Evolutionary conservation across 306 rosid species (phyloP).

Genomic region (Bauhinia variegata): DNA sequence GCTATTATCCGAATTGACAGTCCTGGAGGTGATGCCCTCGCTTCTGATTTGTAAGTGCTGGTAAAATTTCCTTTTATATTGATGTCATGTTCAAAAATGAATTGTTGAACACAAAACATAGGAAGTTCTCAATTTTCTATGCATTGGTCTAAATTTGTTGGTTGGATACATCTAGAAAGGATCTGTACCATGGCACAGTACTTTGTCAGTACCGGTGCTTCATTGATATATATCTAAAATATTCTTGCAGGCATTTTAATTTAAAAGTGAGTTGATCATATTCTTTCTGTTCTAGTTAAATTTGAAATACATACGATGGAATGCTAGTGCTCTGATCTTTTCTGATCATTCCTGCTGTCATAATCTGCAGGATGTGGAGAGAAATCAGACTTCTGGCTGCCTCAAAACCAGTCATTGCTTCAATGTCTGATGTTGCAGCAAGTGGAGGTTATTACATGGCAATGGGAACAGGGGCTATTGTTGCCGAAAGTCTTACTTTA

Average conservation of each 20-base stretch:
- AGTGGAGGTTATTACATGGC: conserved; percentile 99
- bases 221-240: conserved; percentile 24
- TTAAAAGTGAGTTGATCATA: conserved; percentile 15
- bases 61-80: conserved; percentile 33
- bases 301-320: conserved; percentile 20
- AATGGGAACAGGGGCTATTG: conserved; percentile 91
- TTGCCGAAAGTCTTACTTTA: conserved; percentile 88
- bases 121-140: conserved; percentile 17
- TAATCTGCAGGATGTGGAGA: conserved; percentile 89
- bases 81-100: conserved; percentile 32
- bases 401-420: conserved; percentile 90
- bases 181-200: conserved; percentile 26
- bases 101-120: conserved; percentile 30
- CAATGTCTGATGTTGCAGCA: conserved; percentile 97
- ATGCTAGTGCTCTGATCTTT: conserved; percentile 29
- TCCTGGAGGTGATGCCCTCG: conserved; percentile 99
- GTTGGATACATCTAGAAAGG: conserved; percentile 19
- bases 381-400: conserved; percentile 94
- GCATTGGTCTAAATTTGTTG: conserved; percentile 27
- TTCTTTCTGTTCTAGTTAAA: conserved; percentile 16
- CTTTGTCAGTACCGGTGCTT: conserved; percentile 14
- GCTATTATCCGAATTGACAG: conserved; percentile 95
- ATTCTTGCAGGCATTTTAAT: conserved; percentile 13
- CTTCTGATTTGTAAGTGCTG: conserved; percentile 94
- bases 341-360: conserved; percentile 27